phyloP scores from a whole-genome alignment of 225 moss, liverwort and hornwort genomes.

The Lunularia cruciata region DNA sequence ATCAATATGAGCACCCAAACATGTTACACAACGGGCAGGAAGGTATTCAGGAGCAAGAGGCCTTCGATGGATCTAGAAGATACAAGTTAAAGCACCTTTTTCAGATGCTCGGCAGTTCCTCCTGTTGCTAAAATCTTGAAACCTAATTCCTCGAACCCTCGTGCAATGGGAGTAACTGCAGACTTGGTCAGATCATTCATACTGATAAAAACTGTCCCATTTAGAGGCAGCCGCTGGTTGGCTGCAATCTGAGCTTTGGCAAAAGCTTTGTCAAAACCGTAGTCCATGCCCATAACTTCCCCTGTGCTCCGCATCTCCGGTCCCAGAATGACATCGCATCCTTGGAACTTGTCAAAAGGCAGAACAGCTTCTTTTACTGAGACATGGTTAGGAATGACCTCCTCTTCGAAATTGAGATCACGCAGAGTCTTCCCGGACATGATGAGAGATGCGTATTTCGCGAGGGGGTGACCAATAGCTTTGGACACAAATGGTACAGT shows the following conservation, averaged over 20 bases:
- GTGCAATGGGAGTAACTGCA: constrained; percentile 71
- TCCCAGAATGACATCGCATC: constrained; percentile 94
- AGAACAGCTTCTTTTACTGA: constrained; percentile 96
- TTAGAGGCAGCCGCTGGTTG: constrained; percentile 81
- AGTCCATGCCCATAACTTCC: constrained; percentile 98
- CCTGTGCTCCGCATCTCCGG: constrained; percentile 99
- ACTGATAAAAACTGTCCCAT: constrained; percentile 91
- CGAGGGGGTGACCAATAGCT: constrained; percentile 98
- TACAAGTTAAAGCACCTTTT: constrained; percentile 24
- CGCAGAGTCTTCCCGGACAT: constrained; percentile 79
- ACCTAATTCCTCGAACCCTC: constrained; percentile 79
- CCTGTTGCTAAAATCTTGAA: constrained; percentile 77
- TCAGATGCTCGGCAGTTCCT: constrained; percentile 64
- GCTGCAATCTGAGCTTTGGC: constrained; percentile 98
- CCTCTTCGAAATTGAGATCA: constrained; percentile 62
- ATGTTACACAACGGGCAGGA: neutral
- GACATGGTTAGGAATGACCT: constrained; percentile 84
- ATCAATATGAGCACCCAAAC: neutral
- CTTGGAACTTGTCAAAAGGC: constrained; percentile 96
- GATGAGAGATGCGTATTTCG: constrained; percentile 87
- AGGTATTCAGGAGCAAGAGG: no score
- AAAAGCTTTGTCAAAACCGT: constrained; percentile 86
- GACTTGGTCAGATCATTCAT: constrained; percentile 81
- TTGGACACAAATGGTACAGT: constrained; percentile 99
- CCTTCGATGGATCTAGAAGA: no score